These are phyloP conservation scores for Closterium sp. DNA, from an alignment of 139 green algal species.

Conservation along the genomic window DNA sequence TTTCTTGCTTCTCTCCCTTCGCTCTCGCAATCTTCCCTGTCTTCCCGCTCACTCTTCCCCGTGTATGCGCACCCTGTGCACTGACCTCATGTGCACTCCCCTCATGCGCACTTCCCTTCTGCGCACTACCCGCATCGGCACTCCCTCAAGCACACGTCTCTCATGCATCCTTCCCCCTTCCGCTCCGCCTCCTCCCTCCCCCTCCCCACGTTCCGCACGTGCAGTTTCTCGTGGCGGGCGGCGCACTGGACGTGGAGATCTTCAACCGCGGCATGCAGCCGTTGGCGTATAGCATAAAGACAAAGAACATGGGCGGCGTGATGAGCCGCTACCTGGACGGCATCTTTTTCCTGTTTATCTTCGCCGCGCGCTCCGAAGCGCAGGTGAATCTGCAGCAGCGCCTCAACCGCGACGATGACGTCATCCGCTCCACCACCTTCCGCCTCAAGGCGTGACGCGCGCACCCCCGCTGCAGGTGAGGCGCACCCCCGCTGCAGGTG, in stretches of 20 bases:
- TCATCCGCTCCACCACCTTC: conserved; percentile 51
- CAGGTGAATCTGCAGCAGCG: conserved; percentile 31
- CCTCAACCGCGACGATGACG: conserved; percentile 44
- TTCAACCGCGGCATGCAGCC: conserved; percentile 53
- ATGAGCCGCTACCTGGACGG: conserved; percentile 43
- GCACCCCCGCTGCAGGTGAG: neutral
- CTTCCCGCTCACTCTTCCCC: neutral
- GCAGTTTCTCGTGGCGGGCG: conserved; percentile 34
- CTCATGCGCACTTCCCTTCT: neutral
- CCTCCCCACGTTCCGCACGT: neutral
- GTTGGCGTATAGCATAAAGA: conserved; percentile 48
- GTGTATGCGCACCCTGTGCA: neutral
- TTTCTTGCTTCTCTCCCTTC: neutral
- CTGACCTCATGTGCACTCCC: neutral
- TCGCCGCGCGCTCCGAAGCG: conserved; percentile 43
- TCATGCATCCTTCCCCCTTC: neutral
- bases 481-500: neutral
- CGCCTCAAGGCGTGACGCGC: conserved; percentile 22
- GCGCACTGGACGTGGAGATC: conserved; percentile 52
- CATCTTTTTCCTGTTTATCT: conserved; percentile 51
- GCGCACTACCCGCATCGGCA: neutral
- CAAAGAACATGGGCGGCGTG: conserved; percentile 44
- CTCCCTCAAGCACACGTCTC: neutral
- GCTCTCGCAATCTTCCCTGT: neutral
- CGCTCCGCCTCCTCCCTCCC: neutral